phyloP scores from a whole-genome alignment of 331 rosid genomes.

The Pyrus hybrid region DNA sequence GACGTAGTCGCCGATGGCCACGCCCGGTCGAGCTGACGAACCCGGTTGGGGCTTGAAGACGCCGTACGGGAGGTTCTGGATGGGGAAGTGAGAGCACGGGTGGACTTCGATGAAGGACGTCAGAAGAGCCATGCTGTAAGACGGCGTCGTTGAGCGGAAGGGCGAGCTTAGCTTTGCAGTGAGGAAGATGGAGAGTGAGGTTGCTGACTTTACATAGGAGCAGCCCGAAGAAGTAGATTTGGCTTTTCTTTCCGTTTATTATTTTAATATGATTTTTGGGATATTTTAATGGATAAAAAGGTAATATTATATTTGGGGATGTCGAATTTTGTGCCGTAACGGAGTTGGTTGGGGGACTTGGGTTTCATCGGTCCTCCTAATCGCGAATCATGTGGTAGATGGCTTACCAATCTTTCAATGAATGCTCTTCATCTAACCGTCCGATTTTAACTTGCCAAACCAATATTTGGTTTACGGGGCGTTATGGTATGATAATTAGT shows the following conservation, averaged over 20 bases:
- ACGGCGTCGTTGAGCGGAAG: conserved; percentile 7
- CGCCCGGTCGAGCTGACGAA: conserved; percentile 65
- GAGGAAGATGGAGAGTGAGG: background rate
- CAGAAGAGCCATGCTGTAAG: conserved; percentile 39
- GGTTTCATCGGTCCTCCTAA: background rate
- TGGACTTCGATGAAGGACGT: conserved; percentile 58
- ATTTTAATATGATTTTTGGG: background rate
- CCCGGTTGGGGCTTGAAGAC: conserved; percentile 53
- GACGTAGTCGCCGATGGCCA: conserved; percentile 80
- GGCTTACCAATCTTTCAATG: conserved; percentile 1
- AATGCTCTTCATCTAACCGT: background rate
- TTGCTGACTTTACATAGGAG: background rate
- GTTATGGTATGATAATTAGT: too few species aligned
- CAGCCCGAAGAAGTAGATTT: background rate
- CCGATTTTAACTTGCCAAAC: background rate
- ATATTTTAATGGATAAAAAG: background rate
- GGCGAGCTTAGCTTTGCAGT: background rate
- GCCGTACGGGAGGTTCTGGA: conserved; percentile 84
- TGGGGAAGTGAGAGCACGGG: conserved; percentile 80
- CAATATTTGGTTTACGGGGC: too few species aligned
- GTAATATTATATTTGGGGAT: background rate
- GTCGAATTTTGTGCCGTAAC: background rate
- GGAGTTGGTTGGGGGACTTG: background rate
- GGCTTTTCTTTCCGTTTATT: background rate
- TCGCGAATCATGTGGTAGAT: background rate